These are phyloP conservation scores for Poa pratensis DNA, from an alignment of 176 grass and related monocot species.

Conservation along the genomic window DNA sequence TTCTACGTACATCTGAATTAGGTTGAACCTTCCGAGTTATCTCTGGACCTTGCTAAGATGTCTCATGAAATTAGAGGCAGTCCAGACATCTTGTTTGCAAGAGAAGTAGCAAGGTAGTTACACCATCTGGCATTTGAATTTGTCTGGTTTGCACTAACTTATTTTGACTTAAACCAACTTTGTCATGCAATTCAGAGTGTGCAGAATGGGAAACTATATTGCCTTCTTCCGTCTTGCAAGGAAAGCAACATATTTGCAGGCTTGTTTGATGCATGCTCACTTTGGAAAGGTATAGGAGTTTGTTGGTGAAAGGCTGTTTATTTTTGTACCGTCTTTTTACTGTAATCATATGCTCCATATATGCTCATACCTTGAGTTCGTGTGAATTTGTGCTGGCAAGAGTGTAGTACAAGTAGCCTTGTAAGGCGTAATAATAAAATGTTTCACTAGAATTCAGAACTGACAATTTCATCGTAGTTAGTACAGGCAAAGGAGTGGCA, in stretches of 20 bases:
- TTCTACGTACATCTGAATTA: conserved; percentile 46
- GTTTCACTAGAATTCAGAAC: conserved; percentile 1
- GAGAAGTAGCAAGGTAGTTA: conserved; percentile 85
- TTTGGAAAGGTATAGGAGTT: conserved; percentile 77
- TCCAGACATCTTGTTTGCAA: conserved; percentile 80
- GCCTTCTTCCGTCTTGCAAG: conserved; percentile 93
- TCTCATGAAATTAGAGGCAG: conserved; percentile 77
- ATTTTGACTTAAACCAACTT: conserved; percentile 7
- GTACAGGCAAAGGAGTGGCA: conserved; percentile 10
- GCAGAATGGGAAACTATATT: conserved; percentile 83
- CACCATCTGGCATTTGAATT: conserved; percentile 11
- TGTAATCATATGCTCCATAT: conserved; percentile 25
- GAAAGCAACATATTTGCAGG: conserved; percentile 88
- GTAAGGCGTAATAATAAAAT: conserved; percentile 5
- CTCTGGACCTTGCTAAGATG: conserved; percentile 97
- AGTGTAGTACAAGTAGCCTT: conserved; percentile 16
- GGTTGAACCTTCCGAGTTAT: conserved; percentile 92
- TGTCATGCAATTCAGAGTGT: conserved; percentile 66
- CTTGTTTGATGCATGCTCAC: conserved; percentile 98
- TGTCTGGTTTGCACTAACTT: conserved; percentile 3
- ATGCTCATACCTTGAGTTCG: conserved; percentile 6
- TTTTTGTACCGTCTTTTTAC: conserved; percentile 27
- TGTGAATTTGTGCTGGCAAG: conserved; percentile 34
- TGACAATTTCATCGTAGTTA: not conserved
- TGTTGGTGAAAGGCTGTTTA: conserved; percentile 11